phyloP scores from a whole-genome alignment of 2,329 filamentous ascomycete genomes.

The Clathrospora elynae region DNA sequence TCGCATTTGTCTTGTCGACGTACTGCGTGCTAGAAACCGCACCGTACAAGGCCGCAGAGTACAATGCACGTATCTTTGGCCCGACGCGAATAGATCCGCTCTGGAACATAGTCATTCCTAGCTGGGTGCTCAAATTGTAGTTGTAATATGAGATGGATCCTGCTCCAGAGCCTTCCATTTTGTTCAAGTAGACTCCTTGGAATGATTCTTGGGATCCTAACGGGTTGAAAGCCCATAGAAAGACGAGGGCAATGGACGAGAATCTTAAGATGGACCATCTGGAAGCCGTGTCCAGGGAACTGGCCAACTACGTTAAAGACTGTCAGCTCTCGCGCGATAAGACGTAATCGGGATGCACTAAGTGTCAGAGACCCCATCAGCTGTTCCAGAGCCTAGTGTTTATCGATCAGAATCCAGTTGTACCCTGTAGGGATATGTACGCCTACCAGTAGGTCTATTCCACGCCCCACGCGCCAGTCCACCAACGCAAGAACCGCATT shows the following conservation, averaged over 20 bases:
- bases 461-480: slow-evolving; percentile 15
- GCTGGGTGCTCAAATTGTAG: no score
- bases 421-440: no score
- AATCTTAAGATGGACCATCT: slow-evolving; percentile 11
- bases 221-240: slow-evolving; percentile 16
- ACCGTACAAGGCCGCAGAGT: slow-evolving; percentile 11
- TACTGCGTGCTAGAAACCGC: slow-evolving; percentile 9
- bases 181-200: slow-evolving; percentile 2
- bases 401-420: no score
- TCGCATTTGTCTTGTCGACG: slow-evolving; percentile 5
- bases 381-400: no score
- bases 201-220: slow-evolving; percentile 18
- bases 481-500: slow-evolving; percentile 12
- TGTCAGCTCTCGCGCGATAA: neutral
- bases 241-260: slow-evolving; percentile 6
- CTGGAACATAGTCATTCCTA: no score
- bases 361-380: no score
- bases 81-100: no score
- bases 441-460: slow-evolving; percentile 10
- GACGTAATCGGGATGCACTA: no score
- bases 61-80: slow-evolving; percentile 12
- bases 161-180: neutral
- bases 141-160: no score
- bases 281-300: slow-evolving; percentile 11
- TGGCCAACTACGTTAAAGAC: neutral